A percentile compares a stretch with the other conserved stretches of the same genome.
Evolutionary conservation across 352 stramenopile species (phyloP).

Genomic region (Globisporangium alternatum): DNA sequence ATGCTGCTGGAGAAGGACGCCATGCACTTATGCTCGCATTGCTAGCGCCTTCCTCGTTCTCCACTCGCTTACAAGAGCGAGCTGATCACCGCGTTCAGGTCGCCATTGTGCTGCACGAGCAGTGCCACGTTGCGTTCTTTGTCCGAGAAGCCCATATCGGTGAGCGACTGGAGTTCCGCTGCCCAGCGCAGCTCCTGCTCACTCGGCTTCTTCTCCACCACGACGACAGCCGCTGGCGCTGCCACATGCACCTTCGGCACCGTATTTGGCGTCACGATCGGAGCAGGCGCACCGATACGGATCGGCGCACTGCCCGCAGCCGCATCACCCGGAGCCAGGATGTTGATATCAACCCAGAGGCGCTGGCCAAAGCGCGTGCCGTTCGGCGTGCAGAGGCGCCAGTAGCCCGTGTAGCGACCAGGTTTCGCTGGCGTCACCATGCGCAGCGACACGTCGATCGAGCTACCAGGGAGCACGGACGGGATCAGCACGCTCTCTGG

Average conservation of each 20-base stretch:
- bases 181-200: slow-evolving; percentile 50
- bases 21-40: not conserved
- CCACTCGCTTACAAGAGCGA: slow-evolving; percentile 33
- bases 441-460: slow-evolving; percentile 72
- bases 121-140: slow-evolving; percentile 50
- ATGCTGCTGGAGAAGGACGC: not conserved
- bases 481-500: slow-evolving; percentile 72
- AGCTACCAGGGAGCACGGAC: slow-evolving; percentile 56
- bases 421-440: slow-evolving; percentile 44
- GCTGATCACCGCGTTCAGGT: slow-evolving; percentile 68
- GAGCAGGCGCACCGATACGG: slow-evolving; percentile 31
- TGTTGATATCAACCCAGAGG: slow-evolving; percentile 83
- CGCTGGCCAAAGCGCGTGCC: slow-evolving; percentile 85
- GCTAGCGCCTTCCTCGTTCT: not conserved
- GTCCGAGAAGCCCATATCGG: slow-evolving; percentile 74
- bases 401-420: slow-evolving; percentile 87
- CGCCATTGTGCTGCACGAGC: slow-evolving; percentile 51
- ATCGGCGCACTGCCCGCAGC: slow-evolving; percentile 35
- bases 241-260: slow-evolving; percentile 23
- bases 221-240: slow-evolving; percentile 26
- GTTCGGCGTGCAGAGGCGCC: slow-evolving; percentile 77
- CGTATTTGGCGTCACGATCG: slow-evolving; percentile 23
- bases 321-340: slow-evolving; percentile 47
- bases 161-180: slow-evolving; percentile 40
- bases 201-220: slow-evolving; percentile 21